Evolutionary conservation across 1,284 basidiomycete species (phyloP).

Genomic region (Ustilago vetiveriae): DNA sequence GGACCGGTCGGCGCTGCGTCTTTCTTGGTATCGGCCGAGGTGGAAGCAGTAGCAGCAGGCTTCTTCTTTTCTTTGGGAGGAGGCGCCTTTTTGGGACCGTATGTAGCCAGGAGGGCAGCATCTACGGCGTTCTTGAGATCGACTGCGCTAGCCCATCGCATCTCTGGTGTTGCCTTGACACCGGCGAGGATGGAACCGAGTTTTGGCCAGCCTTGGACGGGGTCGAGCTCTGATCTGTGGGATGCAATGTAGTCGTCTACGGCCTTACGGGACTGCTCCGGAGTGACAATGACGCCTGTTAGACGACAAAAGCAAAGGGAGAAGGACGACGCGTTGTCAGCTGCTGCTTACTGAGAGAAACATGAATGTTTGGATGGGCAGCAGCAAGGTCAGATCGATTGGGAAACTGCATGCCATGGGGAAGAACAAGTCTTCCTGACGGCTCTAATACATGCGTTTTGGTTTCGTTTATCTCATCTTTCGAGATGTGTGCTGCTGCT

Average conservation of each 20-base stretch:
- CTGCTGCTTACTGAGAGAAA: background rate
- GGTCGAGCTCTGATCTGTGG: slow-evolving; percentile 60
- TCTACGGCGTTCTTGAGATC: slow-evolving; percentile 91
- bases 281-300: slow-evolving; percentile 81
- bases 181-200: slow-evolving; percentile 60
- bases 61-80: slow-evolving; percentile 72
- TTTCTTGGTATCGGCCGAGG: slow-evolving; percentile 34
- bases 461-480: slow-evolving; percentile 53
- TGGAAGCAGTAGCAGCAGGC: slow-evolving; percentile 24
- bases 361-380: slow-evolving; percentile 1
- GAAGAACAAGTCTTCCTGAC: slow-evolving; percentile 28
- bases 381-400: slow-evolving; percentile 35
- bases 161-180: slow-evolving; percentile 48
- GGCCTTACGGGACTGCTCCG: slow-evolving; percentile 75
- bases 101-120: slow-evolving; percentile 76
- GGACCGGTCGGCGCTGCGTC: slow-evolving; percentile 26
- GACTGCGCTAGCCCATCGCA: slow-evolving; percentile 86
- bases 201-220: slow-evolving; percentile 68
- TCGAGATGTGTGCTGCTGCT: slow-evolving; percentile 16
- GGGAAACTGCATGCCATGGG: slow-evolving; percentile 50
- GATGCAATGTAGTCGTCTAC: slow-evolving; percentile 74
- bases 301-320: background rate
- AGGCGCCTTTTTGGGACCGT: slow-evolving; percentile 72
- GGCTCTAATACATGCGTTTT: slow-evolving; percentile 64
- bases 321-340: no score